These are phyloP conservation scores for Venturiaceae sp. DNA, from an alignment of 2,329 filamentous ascomycete species.

Conservation along the genomic window DNA sequence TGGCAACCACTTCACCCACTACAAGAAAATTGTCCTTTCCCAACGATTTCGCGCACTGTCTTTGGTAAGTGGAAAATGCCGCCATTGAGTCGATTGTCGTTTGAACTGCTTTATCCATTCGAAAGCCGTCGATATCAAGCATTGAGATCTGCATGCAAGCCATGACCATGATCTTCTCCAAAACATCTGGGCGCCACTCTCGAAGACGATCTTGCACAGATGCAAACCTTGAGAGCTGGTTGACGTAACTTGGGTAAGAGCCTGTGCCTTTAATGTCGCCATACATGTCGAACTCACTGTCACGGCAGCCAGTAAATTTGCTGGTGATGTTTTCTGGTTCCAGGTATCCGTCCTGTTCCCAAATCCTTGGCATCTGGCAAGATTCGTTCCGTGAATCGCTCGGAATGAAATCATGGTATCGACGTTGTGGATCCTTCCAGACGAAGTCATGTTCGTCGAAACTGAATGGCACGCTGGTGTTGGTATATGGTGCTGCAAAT, in stretches of 20 bases:
- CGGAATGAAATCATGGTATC: slow-evolving; percentile 47
- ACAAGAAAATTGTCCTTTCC: slow-evolving; percentile 55
- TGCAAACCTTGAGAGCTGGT: slow-evolving; percentile 54
- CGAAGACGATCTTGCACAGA: slow-evolving; percentile 55
- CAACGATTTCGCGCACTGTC: slow-evolving; percentile 29
- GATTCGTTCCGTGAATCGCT: slow-evolving; percentile 43
- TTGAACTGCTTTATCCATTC: slow-evolving; percentile 54
- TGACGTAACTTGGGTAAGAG: slow-evolving; percentile 51
- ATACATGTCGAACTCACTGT: slow-evolving; percentile 54
- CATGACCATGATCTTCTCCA: slow-evolving; percentile 27
- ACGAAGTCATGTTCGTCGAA: slow-evolving; percentile 44
- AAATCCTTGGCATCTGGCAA: slow-evolving; percentile 52
- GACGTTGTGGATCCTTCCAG: slow-evolving; percentile 41
- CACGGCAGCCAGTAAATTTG: slow-evolving; percentile 44
- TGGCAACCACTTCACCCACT: slow-evolving; percentile 51
- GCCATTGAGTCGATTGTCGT: slow-evolving; percentile 50
- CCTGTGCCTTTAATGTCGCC: slow-evolving; percentile 55
- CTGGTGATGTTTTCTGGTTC: slow-evolving; percentile 30
- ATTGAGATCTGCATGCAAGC: background rate
- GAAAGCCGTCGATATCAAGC: slow-evolving; percentile 36
- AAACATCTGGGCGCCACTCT: slow-evolving; percentile 50
- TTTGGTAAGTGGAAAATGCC: background rate
- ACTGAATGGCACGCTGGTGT: slow-evolving; percentile 45
- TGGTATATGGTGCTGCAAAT: slow-evolving; percentile 46
- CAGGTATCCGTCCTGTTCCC: slow-evolving; percentile 42